These are phyloP conservation scores for Trifolium fragiferum DNA, from an alignment of 306 rosid genomes.

Conservation along the genomic window DNA sequence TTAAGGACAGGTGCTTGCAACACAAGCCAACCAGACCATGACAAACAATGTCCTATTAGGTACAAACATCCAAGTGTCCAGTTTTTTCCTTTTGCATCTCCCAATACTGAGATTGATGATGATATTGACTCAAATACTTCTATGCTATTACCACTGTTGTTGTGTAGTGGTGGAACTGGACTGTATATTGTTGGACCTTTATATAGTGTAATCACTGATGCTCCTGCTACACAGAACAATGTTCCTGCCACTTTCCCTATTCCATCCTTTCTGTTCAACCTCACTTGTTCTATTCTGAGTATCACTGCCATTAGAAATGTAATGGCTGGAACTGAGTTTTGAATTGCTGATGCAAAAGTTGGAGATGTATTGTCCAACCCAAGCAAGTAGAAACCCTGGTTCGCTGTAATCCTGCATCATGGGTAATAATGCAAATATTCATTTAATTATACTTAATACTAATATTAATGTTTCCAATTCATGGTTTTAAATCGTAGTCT, in stretches of 20 bases:
- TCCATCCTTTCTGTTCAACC: conserved; percentile 82
- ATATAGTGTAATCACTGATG: conserved; percentile 88
- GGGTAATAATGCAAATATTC: neutral
- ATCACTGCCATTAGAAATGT: conserved; percentile 95
- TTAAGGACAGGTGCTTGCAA: conserved; percentile 88
- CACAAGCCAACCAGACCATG: conserved; percentile 98
- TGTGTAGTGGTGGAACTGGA: conserved; percentile 54
- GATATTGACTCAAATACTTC: conserved; percentile 24
- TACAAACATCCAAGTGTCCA: conserved; percentile 93
- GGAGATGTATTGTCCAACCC: conserved; percentile 97
- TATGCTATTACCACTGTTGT: neutral
- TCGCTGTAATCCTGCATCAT: conserved; percentile 79
- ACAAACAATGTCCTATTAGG: conserved; percentile 89
- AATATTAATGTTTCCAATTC: too few relatives aligned
- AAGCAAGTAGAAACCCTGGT: conserved; percentile 97
- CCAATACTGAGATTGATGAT: conserved; percentile 43
- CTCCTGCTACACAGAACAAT: conserved; percentile 84
- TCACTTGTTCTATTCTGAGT: conserved; percentile 83
- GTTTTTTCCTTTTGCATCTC: conserved; percentile 80
- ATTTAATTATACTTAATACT: neutral
- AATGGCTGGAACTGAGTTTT: conserved; percentile 97
- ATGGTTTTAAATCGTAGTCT: neutral
- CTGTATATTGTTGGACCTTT: conserved; percentile 91
- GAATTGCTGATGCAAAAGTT: conserved; percentile 95
- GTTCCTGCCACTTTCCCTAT: conserved; percentile 74